These are phyloP conservation scores for Amphirosellinia nigrospora DNA, from an alignment of 495 filamentous ascomycete species.

Conservation along the genomic window DNA sequence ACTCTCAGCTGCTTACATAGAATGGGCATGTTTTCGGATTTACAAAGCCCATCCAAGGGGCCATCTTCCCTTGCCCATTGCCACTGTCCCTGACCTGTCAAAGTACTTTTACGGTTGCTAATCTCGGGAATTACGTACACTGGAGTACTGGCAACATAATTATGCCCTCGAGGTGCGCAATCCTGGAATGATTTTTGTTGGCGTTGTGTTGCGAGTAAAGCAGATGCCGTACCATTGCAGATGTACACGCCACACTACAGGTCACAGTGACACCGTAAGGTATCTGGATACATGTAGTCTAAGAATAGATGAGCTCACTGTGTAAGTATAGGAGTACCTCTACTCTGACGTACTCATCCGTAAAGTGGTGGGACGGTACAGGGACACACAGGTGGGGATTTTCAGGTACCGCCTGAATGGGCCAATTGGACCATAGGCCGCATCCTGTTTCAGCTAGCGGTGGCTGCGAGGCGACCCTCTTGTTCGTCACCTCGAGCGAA, in stretches of 20 bases:
- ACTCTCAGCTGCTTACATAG: not conserved
- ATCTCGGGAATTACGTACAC: not conserved
- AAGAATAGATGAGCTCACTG: slow-evolving; percentile 1
- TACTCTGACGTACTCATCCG: not conserved
- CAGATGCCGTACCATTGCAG: not conserved
- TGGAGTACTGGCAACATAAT: not conserved
- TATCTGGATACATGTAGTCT: not conserved
- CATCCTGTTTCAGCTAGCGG: slow-evolving; percentile 36
- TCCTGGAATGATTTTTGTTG: not conserved
- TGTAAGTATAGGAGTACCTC: slow-evolving; percentile 6
- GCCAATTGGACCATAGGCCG: slow-evolving; percentile 35
- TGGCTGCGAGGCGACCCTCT: slow-evolving; percentile 35
- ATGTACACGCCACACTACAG: not conserved
- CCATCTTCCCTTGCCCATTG: not conserved
- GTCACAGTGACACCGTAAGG: not conserved
- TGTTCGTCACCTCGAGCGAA: slow-evolving; percentile 38
- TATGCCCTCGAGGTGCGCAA: not conserved
- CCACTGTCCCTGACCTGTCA: not conserved
- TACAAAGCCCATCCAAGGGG: not conserved
- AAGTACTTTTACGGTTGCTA: not conserved
- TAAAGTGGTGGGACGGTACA: slow-evolving; percentile 10
- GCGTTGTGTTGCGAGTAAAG: not conserved
- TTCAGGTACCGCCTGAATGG: slow-evolving; percentile 41
- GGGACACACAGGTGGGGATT: slow-evolving; percentile 29
- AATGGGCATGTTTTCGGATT: not conserved